Percentiles rank a stretch among this genome's conserved stretches.
Conservation (phyloP, 345 rosid genomes). For the Kandelia obovata region DNA sequence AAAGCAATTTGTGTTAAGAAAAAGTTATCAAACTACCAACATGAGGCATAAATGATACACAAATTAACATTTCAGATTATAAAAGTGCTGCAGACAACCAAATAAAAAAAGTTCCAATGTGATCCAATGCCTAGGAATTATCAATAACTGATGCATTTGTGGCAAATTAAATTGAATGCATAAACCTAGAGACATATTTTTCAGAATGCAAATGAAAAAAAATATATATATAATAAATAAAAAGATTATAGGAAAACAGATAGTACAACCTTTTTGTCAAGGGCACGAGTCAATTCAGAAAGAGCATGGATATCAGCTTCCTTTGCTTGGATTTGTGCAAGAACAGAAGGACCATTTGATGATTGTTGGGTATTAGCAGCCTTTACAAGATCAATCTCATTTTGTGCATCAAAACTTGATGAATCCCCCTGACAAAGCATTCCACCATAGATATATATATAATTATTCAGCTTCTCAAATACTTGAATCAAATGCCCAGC, state of each 20-base stretch:
- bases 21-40: neutral
- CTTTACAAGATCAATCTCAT: conserved; percentile 34
- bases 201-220: no score
- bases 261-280: conserved; percentile 24
- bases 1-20: no score
- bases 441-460: neutral
- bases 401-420: conserved; percentile 39
- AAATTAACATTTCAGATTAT: neutral
- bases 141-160: no score
- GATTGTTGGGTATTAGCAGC: conserved; percentile 24
- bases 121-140: no score
- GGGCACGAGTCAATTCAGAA: conserved; percentile 23
- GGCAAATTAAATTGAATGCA: no score
- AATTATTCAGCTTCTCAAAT: neutral
- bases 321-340: conserved; percentile 30
- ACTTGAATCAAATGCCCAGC: neutral
- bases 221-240: no score
- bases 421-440: conserved; percentile 41
- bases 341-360: conserved; percentile 1
- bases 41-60: neutral
- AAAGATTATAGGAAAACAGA: conserved; percentile 1
- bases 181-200: no score
- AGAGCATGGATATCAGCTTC: conserved; percentile 32
- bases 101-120: neutral
- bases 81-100: neutral